Evolutionary conservation across 2,329 filamentous ascomycete species (phyloP).

Genomic region (Amphichorda felina): DNA sequence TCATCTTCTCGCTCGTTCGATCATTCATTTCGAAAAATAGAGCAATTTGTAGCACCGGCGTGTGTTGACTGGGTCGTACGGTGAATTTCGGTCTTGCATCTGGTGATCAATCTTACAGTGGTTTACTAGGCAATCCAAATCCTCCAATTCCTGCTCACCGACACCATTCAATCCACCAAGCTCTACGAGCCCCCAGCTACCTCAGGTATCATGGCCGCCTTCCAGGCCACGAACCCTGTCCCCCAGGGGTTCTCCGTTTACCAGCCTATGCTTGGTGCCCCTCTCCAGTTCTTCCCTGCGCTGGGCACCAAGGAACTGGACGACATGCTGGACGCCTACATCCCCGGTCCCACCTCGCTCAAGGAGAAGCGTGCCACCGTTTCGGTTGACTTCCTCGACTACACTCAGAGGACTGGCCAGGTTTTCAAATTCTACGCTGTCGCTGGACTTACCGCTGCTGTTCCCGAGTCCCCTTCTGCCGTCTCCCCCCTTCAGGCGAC

Average conservation of each 20-base stretch:
- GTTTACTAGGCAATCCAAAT: background rate
- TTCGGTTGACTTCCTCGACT: slow-evolving; percentile 47
- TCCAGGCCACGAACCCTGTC: slow-evolving; percentile 7
- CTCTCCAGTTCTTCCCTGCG: slow-evolving; percentile 54
- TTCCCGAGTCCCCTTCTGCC: slow-evolving; percentile 30
- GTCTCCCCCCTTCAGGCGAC: slow-evolving; percentile 28
- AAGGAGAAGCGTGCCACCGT: slow-evolving; percentile 47
- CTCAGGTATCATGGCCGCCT: slow-evolving; percentile 13
- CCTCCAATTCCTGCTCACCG: background rate
- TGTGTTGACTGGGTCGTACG: too few relatives aligned
- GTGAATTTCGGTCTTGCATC: too few relatives aligned
- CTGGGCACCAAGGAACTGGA: slow-evolving; percentile 51
- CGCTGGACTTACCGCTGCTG: slow-evolving; percentile 9
- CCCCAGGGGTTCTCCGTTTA: slow-evolving; percentile 46
- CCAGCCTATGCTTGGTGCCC: slow-evolving; percentile 42
- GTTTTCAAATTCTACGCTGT: slow-evolving; percentile 50
- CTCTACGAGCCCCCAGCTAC: too few relatives aligned
- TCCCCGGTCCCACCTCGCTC: slow-evolving; percentile 39
- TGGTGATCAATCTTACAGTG: background rate
- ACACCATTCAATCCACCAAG: background rate
- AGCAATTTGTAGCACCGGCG: too few relatives aligned
- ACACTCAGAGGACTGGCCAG: slow-evolving; percentile 40
- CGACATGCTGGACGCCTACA: slow-evolving; percentile 44
- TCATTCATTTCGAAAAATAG: too few relatives aligned
- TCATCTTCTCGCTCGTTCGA: too few relatives aligned